Conservation (phyloP, 1,139 yeast species). For the Magnusiomyces fungicola region DNA sequence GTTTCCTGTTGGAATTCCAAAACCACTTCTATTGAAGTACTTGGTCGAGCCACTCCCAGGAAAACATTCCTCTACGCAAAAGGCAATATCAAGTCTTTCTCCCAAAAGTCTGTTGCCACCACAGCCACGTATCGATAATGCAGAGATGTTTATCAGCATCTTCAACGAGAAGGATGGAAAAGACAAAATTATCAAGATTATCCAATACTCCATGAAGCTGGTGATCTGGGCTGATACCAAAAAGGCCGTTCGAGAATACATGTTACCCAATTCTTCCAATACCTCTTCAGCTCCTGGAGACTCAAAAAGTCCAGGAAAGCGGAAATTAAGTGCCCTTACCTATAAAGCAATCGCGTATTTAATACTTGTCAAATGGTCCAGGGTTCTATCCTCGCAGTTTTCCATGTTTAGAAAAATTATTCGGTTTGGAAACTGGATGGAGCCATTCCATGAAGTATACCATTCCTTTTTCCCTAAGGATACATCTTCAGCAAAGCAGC, state of each 20-base stretch:
- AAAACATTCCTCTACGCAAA: too few species aligned
- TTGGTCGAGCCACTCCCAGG: too few species aligned
- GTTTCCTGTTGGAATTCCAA: too few species aligned
- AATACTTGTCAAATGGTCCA: slow-evolving; percentile 4
- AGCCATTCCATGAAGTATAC: slow-evolving; percentile 13
- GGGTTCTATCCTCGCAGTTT: slow-evolving; percentile 11
- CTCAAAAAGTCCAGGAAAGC: slow-evolving; percentile 12
- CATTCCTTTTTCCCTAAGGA: neutral
- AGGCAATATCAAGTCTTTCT: too few species aligned
- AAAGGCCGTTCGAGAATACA: neutral
- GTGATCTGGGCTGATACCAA: slow-evolving; percentile 19
- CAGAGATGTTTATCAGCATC: slow-evolving; percentile 20
- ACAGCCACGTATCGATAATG: too few species aligned
- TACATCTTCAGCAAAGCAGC: too few species aligned
- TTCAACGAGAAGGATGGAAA: slow-evolving; percentile 27
- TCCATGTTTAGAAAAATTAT: slow-evolving; percentile 29
- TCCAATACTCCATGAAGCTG: slow-evolving; percentile 9
- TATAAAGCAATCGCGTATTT: slow-evolving; percentile 7
- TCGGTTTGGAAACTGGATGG: slow-evolving; percentile 30
- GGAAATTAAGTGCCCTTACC: slow-evolving; percentile 6
- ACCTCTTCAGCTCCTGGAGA: slow-evolving; percentile 12
- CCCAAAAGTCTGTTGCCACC: too few species aligned
- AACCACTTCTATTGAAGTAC: too few species aligned
- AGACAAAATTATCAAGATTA: slow-evolving; percentile 22
- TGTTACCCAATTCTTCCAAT: too few species aligned